Evolutionary conservation across 2,329 filamentous ascomycete species (phyloP).

Genomic region (Fusarium sp.): DNA sequence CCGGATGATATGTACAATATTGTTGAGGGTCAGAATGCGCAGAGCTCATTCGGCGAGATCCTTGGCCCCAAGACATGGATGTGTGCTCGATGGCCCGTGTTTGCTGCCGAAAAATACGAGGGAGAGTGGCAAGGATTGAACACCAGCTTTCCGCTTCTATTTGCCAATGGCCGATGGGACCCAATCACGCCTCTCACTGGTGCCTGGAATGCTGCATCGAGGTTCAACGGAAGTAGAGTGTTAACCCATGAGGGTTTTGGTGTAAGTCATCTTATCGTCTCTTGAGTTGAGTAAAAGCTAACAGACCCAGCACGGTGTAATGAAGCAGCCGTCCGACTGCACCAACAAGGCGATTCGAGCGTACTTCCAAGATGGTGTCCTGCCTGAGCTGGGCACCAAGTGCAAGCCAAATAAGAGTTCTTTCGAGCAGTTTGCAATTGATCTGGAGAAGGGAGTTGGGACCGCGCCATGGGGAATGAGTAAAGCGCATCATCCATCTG

Average conservation of each 20-base stretch:
- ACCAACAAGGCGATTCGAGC: slow-evolving; percentile 8
- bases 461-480: not conserved
- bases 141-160: not conserved
- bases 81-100: slow-evolving; percentile 1
- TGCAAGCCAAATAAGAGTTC: slow-evolving; percentile 6
- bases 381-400: slow-evolving; percentile 10
- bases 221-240: slow-evolving; percentile 1
- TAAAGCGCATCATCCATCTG: not conserved
- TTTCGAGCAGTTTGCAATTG: not conserved
- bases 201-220: not conserved
- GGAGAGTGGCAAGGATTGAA: not conserved
- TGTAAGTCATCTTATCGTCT: not conserved
- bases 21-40: not conserved
- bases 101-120: slow-evolving; percentile 1
- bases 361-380: slow-evolving; percentile 9
- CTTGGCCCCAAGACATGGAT: not conserved
- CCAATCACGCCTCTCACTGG: slow-evolving; percentile 2
- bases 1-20: slow-evolving; percentile 23
- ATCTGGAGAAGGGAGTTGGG: not conserved
- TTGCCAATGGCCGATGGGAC: slow-evolving; percentile 6
- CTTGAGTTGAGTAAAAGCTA: not conserved
- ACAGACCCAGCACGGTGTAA: slow-evolving; percentile 12
- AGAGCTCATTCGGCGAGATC: slow-evolving; percentile 1
- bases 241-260: not conserved
- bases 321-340: slow-evolving; percentile 21